Conservation (phyloP, 2,329 filamentous ascomycete genomes). For the Zymoseptoria pseudotritici region DNA sequence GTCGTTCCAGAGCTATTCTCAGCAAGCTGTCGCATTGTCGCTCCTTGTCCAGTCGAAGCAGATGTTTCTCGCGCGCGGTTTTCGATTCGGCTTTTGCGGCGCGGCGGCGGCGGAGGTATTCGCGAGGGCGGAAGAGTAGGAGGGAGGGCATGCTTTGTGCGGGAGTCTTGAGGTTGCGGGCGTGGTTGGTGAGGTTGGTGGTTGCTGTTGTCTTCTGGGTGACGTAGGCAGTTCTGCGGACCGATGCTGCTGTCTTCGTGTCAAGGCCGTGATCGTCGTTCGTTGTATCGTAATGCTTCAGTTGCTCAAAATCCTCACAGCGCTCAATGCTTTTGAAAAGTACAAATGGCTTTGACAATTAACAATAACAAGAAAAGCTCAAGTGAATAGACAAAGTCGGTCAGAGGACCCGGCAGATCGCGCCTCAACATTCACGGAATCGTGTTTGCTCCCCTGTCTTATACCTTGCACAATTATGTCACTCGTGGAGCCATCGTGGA, state of each 20-base stretch:
- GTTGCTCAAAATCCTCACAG: not conserved
- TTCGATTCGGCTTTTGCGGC: not conserved
- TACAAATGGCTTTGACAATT: no score
- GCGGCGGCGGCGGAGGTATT: not conserved
- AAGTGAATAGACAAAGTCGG: not conserved
- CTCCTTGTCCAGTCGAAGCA: not conserved
- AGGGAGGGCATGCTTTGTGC: not conserved
- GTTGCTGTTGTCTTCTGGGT: no score
- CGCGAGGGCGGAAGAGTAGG: not conserved
- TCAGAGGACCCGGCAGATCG: not conserved
- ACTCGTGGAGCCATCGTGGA: not conserved
- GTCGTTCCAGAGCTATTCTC: not conserved
- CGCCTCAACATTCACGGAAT: not conserved
- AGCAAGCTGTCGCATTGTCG: not conserved
- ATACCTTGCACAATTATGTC: not conserved
- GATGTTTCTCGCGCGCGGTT: not conserved
- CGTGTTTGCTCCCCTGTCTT: not conserved
- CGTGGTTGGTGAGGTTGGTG: no score
- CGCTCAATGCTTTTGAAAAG: no score
- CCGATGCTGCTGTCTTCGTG: no score
- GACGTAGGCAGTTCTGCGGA: no score
- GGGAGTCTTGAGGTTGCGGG: no score
- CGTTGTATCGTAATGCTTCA: not conserved
- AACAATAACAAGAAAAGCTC: not conserved
- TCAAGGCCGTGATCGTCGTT: not conserved